Base-by-base conservation (phyloP, 176 grass and related monocot species). In the Rhipidocladum racemiflorum region DNA sequence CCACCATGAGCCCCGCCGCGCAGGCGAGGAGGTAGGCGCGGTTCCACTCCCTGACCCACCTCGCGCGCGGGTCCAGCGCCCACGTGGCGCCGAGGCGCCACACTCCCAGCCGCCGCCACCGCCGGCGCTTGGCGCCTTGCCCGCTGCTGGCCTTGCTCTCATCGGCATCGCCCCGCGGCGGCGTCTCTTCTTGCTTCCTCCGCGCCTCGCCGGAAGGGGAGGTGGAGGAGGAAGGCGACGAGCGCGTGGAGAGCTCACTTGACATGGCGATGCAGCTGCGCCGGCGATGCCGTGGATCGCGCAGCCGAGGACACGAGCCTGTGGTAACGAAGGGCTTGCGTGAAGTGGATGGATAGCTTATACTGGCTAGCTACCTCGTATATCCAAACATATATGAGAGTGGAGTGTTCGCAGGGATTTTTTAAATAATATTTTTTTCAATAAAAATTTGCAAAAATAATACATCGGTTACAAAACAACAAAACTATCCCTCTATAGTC, bases 41-140 rank as follows among this genome's bases (percentile, higher is more conserved):
- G 95, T 87, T 91, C 95, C 95, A 95, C 67, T 95, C 92, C 46
- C 81, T 81, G 2, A 94, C 64, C 92, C 88, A 92, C 51, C 60
- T 39, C 65, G 66, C 61, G 34, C 83, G 59, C 42, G 86, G 86
- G 67, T 91, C 89, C 59, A 62, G 7, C 79, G 83, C 82, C 87
- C 87, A 89, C 76, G 80, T 44, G 74, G 71, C 51, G 7, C 61
- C 39, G 21, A 56, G 35, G 3, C n/a, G 38, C 87, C 80, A 83
- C 66, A 4, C 10, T 40, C 21, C 34, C 35, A 35, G 40, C 15
- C 15, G 14, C 30, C 44, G 43, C 56, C 38, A 54, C 1, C 11
- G 50, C 12, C 67, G 80, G 40, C 59, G 68, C 55, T 61, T 72
- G 40, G 39, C 49, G 34, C 77, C 21, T 2, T 0, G 0, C 51